A percentile compares a stretch with the other conserved stretches of the same genome.
Evolutionary conservation across 202 grass and related monocot genomes (phyloP).

Genomic region (Hordeum pubiflorum): DNA sequence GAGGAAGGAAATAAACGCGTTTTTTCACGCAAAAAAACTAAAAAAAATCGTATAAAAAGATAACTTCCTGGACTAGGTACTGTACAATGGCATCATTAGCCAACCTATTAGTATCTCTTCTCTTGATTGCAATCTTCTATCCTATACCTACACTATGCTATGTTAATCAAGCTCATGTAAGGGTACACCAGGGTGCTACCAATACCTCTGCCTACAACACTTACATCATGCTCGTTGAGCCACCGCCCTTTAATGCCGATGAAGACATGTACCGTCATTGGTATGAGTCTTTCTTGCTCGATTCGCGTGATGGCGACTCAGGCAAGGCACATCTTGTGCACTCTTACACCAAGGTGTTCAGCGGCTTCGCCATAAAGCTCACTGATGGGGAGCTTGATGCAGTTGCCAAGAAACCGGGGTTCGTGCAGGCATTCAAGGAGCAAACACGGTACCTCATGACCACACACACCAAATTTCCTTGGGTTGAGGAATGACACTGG

Average conservation of each 20-base stretch:
- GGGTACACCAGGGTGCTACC: background rate
- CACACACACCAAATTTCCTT: conserved; percentile 38
- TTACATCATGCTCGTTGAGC: background rate
- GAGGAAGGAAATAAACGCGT: too few relatives aligned
- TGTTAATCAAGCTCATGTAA: background rate
- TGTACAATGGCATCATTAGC: background rate
- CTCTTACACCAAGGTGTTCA: conserved; percentile 18
- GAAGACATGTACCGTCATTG: background rate
- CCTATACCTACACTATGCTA: background rate
- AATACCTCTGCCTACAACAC: background rate
- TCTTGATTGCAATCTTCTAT: background rate
- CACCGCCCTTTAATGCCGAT: background rate
- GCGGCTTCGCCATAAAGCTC: conserved; percentile 33
- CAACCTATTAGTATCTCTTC: background rate
- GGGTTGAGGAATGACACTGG: conserved; percentile 30
- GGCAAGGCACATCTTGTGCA: conserved; percentile 5
- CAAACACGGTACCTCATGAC: background rate
- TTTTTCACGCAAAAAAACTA: too few relatives aligned
- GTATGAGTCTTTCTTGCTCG: background rate
- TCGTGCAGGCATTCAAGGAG: background rate
- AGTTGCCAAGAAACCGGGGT: background rate
- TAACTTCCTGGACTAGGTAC: background rate
- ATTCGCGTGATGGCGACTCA: background rate
- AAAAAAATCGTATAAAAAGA: too few relatives aligned
- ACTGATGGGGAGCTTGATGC: conserved; percentile 9